Base-by-base conservation (phyloP, 441 rosid species). In the Kokia cookei region DNA sequence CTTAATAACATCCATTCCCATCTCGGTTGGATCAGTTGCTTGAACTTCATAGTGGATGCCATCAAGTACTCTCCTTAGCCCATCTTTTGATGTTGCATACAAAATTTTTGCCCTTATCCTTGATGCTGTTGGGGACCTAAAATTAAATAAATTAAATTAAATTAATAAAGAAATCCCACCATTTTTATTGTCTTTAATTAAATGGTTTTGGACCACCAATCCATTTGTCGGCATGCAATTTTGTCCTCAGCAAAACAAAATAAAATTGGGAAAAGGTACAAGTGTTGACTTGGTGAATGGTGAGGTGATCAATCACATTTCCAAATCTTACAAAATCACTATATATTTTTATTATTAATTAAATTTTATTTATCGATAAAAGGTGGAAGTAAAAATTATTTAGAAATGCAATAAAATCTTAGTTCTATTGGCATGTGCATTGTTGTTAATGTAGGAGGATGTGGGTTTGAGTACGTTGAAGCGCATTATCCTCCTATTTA, bases 1-100 rank as follows among this genome's bases (percentile, higher is more conserved):
- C 57, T 72, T 65, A 53, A 91, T 91, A 76, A 86, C 84, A 76
- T 93, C 98, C 71, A 93, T 86, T 8, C 95, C 98, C 97, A 93
- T 93, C 90, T 93, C 98, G 12, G 97, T 86, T 45, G 93, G 90
- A 75, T 93, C 98, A 0, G 98, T 93, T n/a, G 98, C 98, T 73
- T 93, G 98, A 54, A 93, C 82, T 80, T 93, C 98, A 68, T 85
- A 91, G 79, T 87, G 92, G 80, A 93, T 80, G 2, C 98, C 98
- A 11, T 93, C 98, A 22, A 93, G 85, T 60, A 82, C 97, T 77
- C 90, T 89, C 74, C 96, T 87, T 74, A 92, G 76, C 24, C 98
- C 97, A 19, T 76, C 88, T 74, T 94, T 92, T 0, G 98, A 92
- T 48, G 98, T 94, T 54, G 98, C 97, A 11, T 94, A 94, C 72